A percentile compares a stretch with the other conserved stretches of the same genome.
Evolutionary conservation across 1,284 basidiomycete genomes (phyloP).

Genomic region (Exobasidium cylindrosporum): DNA sequence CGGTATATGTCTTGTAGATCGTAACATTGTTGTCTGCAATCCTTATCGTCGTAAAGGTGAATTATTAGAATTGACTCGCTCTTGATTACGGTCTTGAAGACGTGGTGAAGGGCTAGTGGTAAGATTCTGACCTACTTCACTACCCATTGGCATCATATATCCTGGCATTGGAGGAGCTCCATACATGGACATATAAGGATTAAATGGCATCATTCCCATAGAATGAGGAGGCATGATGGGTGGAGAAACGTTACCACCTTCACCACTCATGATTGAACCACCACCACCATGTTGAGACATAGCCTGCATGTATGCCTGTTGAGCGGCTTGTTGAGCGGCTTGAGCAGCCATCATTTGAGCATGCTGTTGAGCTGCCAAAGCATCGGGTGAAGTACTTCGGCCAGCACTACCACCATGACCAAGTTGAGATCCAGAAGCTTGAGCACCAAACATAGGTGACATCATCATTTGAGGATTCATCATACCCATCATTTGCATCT

Average conservation of each 20-base stretch:
- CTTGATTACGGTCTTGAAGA: neutral
- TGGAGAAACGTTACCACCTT: constrained; percentile 5
- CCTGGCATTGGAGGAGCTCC: constrained; percentile 18
- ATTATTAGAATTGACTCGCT: neutral
- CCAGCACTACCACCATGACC: constrained; percentile 25
- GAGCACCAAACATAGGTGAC: constrained; percentile 26
- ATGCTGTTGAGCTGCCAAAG: constrained; percentile 49
- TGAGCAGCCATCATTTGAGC: constrained; percentile 48
- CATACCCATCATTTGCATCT: constrained; percentile 59
- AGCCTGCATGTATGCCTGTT: constrained; percentile 49
- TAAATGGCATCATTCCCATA: constrained; percentile 25
- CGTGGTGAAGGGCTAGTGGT: neutral
- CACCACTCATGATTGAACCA: constrained; percentile 16
- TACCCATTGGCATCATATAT: neutral
- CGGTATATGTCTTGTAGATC: no score
- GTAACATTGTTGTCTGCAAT: no score
- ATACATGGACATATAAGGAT: constrained; percentile 42
- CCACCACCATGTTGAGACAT: constrained; percentile 22
- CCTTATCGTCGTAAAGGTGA: neutral
- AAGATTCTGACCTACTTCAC: neutral
- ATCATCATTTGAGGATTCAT: constrained; percentile 31
- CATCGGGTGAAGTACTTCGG: constrained; percentile 31
- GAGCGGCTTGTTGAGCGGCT: constrained; percentile 19
- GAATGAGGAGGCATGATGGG: constrained; percentile 25
- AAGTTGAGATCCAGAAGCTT: constrained; percentile 27